These are phyloP conservation scores for Fusarium concolor DNA, from an alignment of 2,329 filamentous ascomycete genomes.

Conservation along the genomic window DNA sequence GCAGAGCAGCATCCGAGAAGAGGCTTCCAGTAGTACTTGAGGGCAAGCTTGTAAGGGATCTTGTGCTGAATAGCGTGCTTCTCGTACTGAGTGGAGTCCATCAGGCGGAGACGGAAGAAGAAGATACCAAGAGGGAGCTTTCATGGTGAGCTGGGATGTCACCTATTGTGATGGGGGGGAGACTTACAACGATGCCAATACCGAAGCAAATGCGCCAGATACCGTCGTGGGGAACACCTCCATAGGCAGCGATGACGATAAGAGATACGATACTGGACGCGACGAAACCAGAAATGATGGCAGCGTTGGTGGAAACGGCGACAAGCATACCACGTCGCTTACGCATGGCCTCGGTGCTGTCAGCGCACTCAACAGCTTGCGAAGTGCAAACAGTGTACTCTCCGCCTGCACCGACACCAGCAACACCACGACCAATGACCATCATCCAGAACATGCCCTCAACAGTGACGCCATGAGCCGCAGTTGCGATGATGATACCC, in stretches of 20 bases:
- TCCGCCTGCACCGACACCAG: conserved; percentile 1
- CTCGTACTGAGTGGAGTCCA: not conserved
- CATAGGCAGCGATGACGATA: not conserved
- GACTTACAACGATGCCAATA: not conserved
- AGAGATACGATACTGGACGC: not conserved
- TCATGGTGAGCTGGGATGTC: no score
- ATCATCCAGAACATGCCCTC: conserved; percentile 11
- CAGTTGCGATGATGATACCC: not conserved
- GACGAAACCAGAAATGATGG: not conserved
- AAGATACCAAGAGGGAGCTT: conserved; percentile 1
- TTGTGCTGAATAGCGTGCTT: not conserved
- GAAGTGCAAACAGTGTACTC: not conserved
- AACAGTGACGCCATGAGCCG: not conserved
- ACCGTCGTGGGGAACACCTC: not conserved
- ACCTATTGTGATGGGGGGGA: no score
- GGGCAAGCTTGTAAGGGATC: not conserved
- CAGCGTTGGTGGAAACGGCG: not conserved
- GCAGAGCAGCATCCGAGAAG: not conserved
- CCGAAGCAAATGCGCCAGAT: not conserved
- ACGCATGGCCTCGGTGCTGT: not conserved
- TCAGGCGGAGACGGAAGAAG: conserved; percentile 3
- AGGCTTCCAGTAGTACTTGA: not conserved
- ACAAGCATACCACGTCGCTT: conserved; percentile 3
- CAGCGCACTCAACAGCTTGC: not conserved
- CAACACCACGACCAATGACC: not conserved